Conservation (phyloP, 2,329 filamentous ascomycete species). For the Fonsecaea multimorphosa region DNA sequence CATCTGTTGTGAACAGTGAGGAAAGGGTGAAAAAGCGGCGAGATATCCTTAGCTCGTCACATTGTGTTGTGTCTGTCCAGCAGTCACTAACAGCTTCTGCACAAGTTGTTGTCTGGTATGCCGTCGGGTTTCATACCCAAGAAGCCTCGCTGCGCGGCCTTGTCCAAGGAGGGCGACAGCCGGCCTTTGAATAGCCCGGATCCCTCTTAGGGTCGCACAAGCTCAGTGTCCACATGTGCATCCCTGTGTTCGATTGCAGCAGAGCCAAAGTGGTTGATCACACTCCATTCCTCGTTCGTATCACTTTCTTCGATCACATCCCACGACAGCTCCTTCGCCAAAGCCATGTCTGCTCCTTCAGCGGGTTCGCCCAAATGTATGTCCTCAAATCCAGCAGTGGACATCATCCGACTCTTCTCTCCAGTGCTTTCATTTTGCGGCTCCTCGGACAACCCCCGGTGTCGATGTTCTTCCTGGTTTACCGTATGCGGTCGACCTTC, state of each 20-base stretch:
- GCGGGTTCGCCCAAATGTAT: neutral
- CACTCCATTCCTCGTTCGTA: constrained; percentile 16
- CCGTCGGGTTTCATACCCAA: neutral
- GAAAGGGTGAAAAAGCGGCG: neutral
- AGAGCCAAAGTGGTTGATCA: constrained; percentile 16
- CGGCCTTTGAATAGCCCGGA: neutral
- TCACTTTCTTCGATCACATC: constrained; percentile 10
- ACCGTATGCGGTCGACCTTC: neutral
- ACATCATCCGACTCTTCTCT: neutral
- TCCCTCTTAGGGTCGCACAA: constrained; percentile 3
- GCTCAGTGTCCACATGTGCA: constrained; percentile 13
- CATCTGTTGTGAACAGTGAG: neutral
- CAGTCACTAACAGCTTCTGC: neutral
- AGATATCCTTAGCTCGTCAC: neutral
- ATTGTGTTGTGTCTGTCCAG: neutral
- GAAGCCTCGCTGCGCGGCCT: neutral
- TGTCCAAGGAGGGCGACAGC: neutral
- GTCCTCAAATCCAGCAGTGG: constrained; percentile 3
- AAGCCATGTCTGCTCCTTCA: neutral
- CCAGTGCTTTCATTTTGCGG: neutral
- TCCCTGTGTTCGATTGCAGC: constrained; percentile 11
- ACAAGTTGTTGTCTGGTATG: neutral
- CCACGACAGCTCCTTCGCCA: constrained; percentile 7
- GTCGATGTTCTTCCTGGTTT: neutral
- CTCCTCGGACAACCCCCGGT: neutral